Percentiles rank a stretch among this genome's conserved stretches.
These are phyloP conservation scores for Saturnispora ahearnii DNA, from an alignment of 805 yeast species.

Conservation along the genomic window DNA sequence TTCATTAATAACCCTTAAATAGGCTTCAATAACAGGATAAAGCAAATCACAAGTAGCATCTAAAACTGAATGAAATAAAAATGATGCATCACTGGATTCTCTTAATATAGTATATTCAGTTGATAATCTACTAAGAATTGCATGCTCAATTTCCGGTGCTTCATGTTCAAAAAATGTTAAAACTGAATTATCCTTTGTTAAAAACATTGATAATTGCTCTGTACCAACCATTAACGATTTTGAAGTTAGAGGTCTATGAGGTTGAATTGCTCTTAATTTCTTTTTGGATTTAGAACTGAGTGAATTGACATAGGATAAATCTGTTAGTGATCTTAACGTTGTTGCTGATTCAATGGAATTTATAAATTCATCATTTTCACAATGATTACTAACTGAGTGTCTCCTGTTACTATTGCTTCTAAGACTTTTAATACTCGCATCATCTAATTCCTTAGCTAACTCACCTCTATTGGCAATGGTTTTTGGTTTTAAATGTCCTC, in stretches of 20 bases:
- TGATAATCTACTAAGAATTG: conserved; percentile 40
- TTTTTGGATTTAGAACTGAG: conserved; percentile 11
- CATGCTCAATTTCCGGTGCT: conserved; percentile 43
- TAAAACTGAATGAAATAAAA: conserved; percentile 44
- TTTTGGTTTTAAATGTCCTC: conserved; percentile 1
- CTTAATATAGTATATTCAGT: conserved; percentile 39
- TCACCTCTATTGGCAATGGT: conserved; percentile 12
- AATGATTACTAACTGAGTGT: neutral
- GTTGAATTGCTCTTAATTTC: conserved; percentile 28
- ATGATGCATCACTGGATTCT: conserved; percentile 42
- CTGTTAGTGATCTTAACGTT: conserved; percentile 30
- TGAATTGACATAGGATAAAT: conserved; percentile 20
- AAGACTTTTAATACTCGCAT: neutral
- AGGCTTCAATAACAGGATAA: conserved; percentile 45
- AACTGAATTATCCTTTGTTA: conserved; percentile 37
- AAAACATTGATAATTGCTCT: conserved; percentile 47
- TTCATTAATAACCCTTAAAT: conserved; percentile 37
- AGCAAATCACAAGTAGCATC: conserved; percentile 48
- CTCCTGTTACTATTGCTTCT: too few relatives aligned
- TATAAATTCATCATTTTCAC: neutral
- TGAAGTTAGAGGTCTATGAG: conserved; percentile 36
- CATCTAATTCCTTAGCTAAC: conserved; percentile 9
- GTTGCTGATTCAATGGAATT: conserved; percentile 8
- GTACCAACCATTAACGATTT: conserved; percentile 39
- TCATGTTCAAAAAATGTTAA: conserved; percentile 51